Evolutionary conservation across 2,329 filamentous ascomycete species (phyloP).

Genomic region (Colletotrichum destructivum): DNA sequence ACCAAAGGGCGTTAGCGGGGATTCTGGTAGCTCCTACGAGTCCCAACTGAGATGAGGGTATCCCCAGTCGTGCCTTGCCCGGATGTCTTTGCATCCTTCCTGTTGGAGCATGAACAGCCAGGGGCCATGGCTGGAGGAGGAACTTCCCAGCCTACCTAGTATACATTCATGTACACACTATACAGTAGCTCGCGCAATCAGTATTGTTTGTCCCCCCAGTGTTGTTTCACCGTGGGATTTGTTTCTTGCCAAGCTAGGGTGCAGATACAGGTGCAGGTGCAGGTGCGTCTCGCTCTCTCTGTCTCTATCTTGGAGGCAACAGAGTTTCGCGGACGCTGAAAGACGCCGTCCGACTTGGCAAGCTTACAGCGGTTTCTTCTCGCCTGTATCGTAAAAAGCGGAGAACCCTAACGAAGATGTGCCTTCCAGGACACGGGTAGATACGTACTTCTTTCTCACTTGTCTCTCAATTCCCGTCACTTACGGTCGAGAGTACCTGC

Average conservation of each 20-base stretch:
- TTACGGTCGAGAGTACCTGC: too few relatives aligned
- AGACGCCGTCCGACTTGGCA: not conserved
- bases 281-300: not conserved
- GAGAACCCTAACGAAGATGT: slow-evolving; percentile 22
- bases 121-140: slow-evolving; percentile 1
- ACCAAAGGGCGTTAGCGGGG: slow-evolving; percentile 31
- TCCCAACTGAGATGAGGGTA: slow-evolving; percentile 22
- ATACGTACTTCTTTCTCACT: not conserved
- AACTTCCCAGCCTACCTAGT: not conserved
- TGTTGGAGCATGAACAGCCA: slow-evolving; percentile 16
- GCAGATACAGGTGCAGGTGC: not conserved
- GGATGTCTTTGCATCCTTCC: slow-evolving; percentile 19
- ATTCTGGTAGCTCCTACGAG: slow-evolving; percentile 13
- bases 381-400: slow-evolving; percentile 23
- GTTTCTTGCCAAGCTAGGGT: slow-evolving; percentile 23
- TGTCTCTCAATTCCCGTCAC: not conserved
- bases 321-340: slow-evolving; percentile 2
- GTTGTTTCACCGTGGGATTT: slow-evolving; percentile 32
- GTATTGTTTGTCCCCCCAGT: not conserved
- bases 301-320: not conserved
- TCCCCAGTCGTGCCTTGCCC: slow-evolving; percentile 28
- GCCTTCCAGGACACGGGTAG: not conserved
- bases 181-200: too few relatives aligned
- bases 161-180: too few relatives aligned
- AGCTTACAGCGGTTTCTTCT: not conserved